phyloP scores from a whole-genome alignment of 2,329 filamentous ascomycete species.

The Penicillium sp. region DNA sequence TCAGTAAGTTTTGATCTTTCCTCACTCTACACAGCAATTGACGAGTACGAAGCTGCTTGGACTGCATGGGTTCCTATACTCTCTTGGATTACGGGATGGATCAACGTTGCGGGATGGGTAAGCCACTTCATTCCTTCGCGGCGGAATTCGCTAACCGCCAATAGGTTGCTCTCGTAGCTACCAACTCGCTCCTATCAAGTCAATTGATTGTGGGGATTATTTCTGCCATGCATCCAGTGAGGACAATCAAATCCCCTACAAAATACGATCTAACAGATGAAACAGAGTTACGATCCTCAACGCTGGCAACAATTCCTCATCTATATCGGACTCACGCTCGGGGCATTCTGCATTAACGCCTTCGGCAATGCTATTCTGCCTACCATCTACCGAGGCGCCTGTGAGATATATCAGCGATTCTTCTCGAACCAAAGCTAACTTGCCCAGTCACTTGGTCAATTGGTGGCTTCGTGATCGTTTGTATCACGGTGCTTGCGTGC shows the following conservation, averaged over 20 bases:
- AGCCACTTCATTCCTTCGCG: not conserved
- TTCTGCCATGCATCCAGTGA: constrained; percentile 55
- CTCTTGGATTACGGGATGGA: constrained; percentile 70
- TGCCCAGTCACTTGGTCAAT: constrained; percentile 63
- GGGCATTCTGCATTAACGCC: constrained; percentile 63
- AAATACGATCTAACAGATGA: not conserved
- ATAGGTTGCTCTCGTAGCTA: constrained; percentile 59
- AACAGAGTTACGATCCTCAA: constrained; percentile 51
- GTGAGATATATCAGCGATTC: constrained; percentile 14
- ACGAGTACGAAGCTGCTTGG: constrained; percentile 50
- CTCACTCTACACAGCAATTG: not conserved
- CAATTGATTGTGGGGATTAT: constrained; percentile 66
- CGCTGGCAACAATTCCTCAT: constrained; percentile 72
- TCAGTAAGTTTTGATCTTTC: constrained; percentile 26
- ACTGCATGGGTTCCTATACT: constrained; percentile 59
- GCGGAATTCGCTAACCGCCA: constrained; percentile 16
- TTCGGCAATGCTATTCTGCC: constrained; percentile 63
- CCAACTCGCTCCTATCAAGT: constrained; percentile 64
- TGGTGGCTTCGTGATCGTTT: constrained; percentile 65
- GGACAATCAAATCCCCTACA: not conserved
- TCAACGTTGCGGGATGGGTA: constrained; percentile 67
- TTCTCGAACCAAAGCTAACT: constrained; percentile 1
- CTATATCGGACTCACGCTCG: constrained; percentile 61
- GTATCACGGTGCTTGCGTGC: constrained; percentile 65
- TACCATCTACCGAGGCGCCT: constrained; percentile 64